phyloP scores from a whole-genome alignment of 2,329 filamentous ascomycete species.

The Fusarium odoratissimum region DNA sequence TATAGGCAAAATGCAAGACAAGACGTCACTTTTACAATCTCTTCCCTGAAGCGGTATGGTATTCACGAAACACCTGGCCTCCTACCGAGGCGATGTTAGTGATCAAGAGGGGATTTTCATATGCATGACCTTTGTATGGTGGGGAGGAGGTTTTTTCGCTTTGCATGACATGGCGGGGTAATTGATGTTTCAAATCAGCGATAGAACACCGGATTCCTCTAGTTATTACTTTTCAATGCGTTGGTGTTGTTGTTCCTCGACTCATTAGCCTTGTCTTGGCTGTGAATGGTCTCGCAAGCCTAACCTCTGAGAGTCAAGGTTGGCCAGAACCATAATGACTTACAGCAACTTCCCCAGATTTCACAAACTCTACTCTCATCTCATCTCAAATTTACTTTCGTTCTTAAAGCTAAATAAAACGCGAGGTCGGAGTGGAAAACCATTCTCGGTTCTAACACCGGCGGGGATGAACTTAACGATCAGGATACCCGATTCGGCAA shows the following conservation, averaged over 20 bases:
- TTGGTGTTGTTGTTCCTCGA: background rate
- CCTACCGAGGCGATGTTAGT: slow-evolving; percentile 28
- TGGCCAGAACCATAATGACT: background rate
- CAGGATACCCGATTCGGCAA: slow-evolving; percentile 38
- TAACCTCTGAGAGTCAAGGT: background rate
- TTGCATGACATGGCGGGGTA: slow-evolving; percentile 24
- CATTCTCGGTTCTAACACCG: slow-evolving; percentile 7
- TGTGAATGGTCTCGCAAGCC: background rate
- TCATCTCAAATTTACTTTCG: background rate
- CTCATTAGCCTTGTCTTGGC: background rate
- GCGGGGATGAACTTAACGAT: slow-evolving; percentile 23
- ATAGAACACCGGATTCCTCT: background rate
- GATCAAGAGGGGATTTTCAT: background rate
- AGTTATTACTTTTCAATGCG: background rate
- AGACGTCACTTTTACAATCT: slow-evolving; percentile 32
- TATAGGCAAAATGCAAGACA: background rate
- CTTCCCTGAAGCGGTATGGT: slow-evolving; percentile 3
- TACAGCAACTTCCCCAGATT: background rate
- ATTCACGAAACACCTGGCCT: background rate
- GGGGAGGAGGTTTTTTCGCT: slow-evolving; percentile 9
- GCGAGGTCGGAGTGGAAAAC: background rate
- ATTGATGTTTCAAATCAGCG: background rate
- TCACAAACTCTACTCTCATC: background rate
- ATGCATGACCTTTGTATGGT: slow-evolving; percentile 17
- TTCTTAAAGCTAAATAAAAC: background rate